phyloP scores from a whole-genome alignment of 306 rosid species.

The Hylodesmum podocarpum region DNA sequence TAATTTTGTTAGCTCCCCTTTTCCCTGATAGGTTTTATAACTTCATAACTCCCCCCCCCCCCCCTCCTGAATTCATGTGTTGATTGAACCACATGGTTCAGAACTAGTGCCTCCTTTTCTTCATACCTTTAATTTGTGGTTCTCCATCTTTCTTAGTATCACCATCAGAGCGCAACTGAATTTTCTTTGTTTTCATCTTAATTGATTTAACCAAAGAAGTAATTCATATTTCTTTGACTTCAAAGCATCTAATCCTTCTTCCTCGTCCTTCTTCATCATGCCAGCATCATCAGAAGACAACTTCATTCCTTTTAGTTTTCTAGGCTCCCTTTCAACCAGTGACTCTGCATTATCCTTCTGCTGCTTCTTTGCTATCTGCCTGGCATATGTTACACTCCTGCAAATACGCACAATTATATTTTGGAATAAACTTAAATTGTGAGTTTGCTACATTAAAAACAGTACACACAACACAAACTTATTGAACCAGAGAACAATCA shows the following conservation, averaged over 20 bases:
- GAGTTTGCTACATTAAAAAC: neutral
- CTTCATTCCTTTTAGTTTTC: slow-evolving; percentile 8
- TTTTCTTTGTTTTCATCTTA: slow-evolving; percentile 69
- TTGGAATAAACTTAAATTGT: neutral
- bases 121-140: slow-evolving; percentile 17
- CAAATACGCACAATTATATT: slow-evolving; percentile 32
- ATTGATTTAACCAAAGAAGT: slow-evolving; percentile 59
- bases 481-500: neutral
- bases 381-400: slow-evolving; percentile 72
- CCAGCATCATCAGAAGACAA: slow-evolving; percentile 35
- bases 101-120: slow-evolving; percentile 30
- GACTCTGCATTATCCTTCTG: slow-evolving; percentile 38
- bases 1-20: neutral
- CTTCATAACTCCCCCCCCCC: neutral
- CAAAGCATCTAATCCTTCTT: slow-evolving; percentile 34
- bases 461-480: neutral
- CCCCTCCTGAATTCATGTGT: slow-evolving; percentile 14
- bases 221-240: slow-evolving; percentile 51
- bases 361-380: slow-evolving; percentile 61
- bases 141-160: slow-evolving; percentile 39
- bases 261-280: slow-evolving; percentile 22
- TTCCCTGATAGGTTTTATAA: neutral
- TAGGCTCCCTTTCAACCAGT: slow-evolving; percentile 30
- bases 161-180: slow-evolving; percentile 38
- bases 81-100: slow-evolving; percentile 26